Conservation (phyloP, 208 protist genomes). For the Leishmania mexicana region DNA sequence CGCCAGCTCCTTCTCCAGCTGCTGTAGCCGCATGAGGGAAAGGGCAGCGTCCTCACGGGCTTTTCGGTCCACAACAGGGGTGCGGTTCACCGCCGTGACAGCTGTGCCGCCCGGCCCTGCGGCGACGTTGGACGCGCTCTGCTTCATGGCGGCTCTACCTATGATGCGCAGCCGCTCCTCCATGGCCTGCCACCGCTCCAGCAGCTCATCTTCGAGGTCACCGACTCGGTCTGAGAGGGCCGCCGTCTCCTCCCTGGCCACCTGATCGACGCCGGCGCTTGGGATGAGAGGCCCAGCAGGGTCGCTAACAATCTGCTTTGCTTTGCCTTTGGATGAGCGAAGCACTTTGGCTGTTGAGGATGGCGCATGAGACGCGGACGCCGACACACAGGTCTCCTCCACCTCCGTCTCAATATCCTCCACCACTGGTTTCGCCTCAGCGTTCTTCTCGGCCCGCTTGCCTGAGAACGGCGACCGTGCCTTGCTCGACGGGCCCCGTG, state of each 20-base stretch:
- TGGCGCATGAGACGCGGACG: neutral
- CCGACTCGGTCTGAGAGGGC: constrained; percentile 51
- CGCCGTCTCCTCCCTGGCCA: constrained; percentile 56
- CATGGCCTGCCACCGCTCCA: constrained; percentile 72
- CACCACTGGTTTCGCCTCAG: neutral
- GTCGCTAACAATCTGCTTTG: neutral
- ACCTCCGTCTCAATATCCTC: neutral
- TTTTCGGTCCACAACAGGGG: constrained; percentile 74
- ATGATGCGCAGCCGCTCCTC: constrained; percentile 89
- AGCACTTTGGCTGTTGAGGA: neutral
- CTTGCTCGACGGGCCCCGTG: neutral
- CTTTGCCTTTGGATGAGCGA: neutral
- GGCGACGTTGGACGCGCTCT: constrained; percentile 18
- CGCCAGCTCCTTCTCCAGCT: constrained; percentile 73
- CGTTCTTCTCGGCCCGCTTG: constrained; percentile 6
- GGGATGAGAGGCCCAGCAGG: neutral
- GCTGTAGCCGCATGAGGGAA: constrained; percentile 84
- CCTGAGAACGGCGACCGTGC: neutral
- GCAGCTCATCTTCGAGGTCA: constrained; percentile 81
- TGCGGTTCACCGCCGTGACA: constrained; percentile 11
- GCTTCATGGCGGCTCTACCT: constrained; percentile 72
- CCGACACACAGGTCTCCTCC: neutral
- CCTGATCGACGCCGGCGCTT: constrained; percentile 21
- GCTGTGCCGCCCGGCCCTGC: constrained; percentile 9
- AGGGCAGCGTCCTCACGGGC: constrained; percentile 84